Conservation (phyloP, 2,329 filamentous ascomycete species). For the Exophiala viscosa region DNA sequence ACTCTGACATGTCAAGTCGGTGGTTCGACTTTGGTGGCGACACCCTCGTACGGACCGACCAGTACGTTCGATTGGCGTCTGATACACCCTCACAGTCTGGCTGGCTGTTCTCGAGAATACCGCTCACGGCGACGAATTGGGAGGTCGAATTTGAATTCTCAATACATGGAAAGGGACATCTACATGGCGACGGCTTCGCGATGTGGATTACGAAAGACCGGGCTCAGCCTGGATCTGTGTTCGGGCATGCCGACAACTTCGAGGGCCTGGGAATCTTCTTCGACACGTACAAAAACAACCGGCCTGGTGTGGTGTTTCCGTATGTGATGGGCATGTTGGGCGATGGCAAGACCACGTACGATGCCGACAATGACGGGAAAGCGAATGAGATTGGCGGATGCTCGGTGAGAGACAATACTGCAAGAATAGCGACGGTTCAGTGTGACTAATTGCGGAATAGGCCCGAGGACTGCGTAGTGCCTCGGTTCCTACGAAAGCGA, state of each 20-base stretch:
- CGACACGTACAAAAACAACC: constrained; percentile 99
- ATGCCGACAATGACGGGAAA: constrained; percentile 93
- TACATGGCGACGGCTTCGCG: constrained; percentile 94
- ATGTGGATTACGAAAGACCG: constrained; percentile 98
- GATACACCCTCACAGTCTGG: constrained; percentile 87
- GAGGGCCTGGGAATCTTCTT: constrained; percentile 94
- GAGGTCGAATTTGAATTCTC: constrained; percentile 96
- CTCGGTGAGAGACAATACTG: constrained; percentile 55
- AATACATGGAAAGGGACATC: constrained; percentile 80
- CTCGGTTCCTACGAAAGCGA: constrained; percentile 74
- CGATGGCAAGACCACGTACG: constrained; percentile 82
- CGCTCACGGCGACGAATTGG: constrained; percentile 97
- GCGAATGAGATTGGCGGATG: constrained; percentile 88
- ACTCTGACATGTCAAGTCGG: constrained; percentile 95
- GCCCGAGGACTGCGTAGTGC: constrained; percentile 83
- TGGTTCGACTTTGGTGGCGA: constrained; percentile 99
- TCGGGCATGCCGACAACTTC: constrained; percentile 82
- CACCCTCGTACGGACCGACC: constrained; percentile 72
- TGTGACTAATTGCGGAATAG: constrained; percentile 32
- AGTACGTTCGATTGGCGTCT: constrained; percentile 86
- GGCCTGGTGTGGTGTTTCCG: constrained; percentile 89
- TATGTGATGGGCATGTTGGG: constrained; percentile 99
- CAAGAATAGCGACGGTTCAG: background rate
- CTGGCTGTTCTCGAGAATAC: constrained; percentile 91
- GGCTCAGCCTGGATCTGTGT: constrained; percentile 74